Conservation (phyloP, 371 early-diverging fungal genomes). For the Funneliformis caledonium region DNA sequence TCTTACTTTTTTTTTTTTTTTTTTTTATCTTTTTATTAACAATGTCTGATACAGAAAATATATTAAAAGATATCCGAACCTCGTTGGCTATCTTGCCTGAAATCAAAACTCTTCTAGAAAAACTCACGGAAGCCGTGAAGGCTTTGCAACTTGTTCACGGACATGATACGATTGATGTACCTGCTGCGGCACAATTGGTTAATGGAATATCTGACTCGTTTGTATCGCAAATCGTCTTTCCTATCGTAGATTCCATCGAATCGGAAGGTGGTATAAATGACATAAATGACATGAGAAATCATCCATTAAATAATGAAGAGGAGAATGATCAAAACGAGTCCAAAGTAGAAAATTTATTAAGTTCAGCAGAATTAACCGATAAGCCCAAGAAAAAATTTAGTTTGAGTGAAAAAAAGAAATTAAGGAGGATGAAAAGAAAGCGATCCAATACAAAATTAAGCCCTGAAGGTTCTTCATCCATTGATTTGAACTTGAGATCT, state of each 20-base stretch:
- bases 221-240: not conserved
- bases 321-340: not conserved
- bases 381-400: conserved; percentile 5
- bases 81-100: conserved; percentile 17
- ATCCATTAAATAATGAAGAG: not conserved
- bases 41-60: not conserved
- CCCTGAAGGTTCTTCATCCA: conserved; percentile 2
- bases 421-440: not conserved
- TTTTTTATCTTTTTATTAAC: not conserved
- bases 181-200: not conserved
- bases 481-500: not conserved
- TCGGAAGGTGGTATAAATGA: not conserved
- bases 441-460: not conserved
- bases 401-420: conserved; percentile 9
- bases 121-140: not conserved
- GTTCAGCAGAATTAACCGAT: not conserved
- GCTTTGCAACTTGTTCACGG: not conserved
- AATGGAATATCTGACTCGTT: not conserved
- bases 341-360: not conserved
- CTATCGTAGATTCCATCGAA: not conserved
- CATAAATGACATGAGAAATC: not conserved
- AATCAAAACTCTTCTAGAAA: not conserved
- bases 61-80: conserved; percentile 13
- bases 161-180: not conserved
- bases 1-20: not conserved